These are phyloP conservation scores for Hypoxylon sp. DNA, from an alignment of 2,329 filamentous ascomycete species.

Conservation along the genomic window DNA sequence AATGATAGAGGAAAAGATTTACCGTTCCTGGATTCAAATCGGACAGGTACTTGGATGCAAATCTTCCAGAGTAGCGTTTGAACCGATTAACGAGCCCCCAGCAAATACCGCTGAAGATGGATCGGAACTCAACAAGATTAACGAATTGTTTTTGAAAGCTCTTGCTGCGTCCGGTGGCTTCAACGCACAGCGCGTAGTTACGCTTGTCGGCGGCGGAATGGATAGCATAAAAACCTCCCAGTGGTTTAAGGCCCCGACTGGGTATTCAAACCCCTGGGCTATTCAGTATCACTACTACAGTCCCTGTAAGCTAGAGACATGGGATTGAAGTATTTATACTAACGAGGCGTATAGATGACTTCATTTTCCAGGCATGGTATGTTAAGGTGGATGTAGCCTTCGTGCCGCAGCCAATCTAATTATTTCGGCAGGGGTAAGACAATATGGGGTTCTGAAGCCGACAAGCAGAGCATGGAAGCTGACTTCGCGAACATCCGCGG, in stretches of 20 bases:
- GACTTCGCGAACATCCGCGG: slow-evolving; percentile 67
- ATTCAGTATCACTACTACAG: slow-evolving; percentile 75
- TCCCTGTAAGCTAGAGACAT: slow-evolving; percentile 55
- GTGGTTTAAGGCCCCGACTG: slow-evolving; percentile 66
- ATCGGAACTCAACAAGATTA: slow-evolving; percentile 68
- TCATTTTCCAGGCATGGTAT: not conserved
- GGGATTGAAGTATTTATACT: not conserved
- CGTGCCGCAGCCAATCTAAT: slow-evolving; percentile 1
- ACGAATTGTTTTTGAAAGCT: slow-evolving; percentile 69
- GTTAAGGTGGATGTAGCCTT: not conserved
- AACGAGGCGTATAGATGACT: not conserved
- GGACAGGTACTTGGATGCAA: not conserved
- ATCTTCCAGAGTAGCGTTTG: slow-evolving; percentile 2
- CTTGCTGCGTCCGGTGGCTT: slow-evolving; percentile 69
- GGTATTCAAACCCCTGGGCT: slow-evolving; percentile 70
- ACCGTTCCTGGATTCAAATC: not conserved
- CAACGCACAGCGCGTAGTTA: slow-evolving; percentile 70
- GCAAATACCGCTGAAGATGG: not conserved
- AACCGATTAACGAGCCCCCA: not conserved
- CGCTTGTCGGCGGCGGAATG: slow-evolving; percentile 66
- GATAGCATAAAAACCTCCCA: slow-evolving; percentile 67
- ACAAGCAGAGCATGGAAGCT: slow-evolving; percentile 64
- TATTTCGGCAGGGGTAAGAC: slow-evolving; percentile 67
- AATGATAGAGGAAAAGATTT: not conserved
- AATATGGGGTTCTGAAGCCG: slow-evolving; percentile 65